Percentiles rank a stretch among this genome's conserved stretches.
Evolutionary conservation across 768 basidiomycete genomes (phyloP).

Genomic region (Amanita molliuscula): DNA sequence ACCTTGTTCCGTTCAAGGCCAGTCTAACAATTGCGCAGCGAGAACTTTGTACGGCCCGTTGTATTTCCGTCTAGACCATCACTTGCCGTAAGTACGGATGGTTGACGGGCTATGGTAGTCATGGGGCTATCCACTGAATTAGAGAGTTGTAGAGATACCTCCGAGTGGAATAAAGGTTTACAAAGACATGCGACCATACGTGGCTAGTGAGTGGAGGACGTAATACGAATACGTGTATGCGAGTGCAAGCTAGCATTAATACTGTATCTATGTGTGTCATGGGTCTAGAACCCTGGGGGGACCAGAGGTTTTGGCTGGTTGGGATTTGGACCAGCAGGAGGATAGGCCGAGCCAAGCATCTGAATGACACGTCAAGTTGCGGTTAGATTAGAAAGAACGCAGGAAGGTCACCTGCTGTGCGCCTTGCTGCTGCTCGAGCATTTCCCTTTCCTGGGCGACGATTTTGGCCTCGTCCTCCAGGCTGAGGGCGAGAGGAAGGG

Average conservation of each 20-base stretch:
- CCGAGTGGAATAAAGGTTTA: background rate
- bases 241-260: background rate
- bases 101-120: conserved; percentile 8
- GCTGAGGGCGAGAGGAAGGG: conserved; percentile 83
- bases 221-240: background rate
- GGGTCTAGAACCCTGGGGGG: conserved; percentile 71
- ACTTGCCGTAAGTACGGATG: conserved; percentile 18
- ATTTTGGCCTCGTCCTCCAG: conserved; percentile 96
- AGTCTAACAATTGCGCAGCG: conserved; percentile 26
- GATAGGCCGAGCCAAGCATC: conserved; percentile 68
- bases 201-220: background rate
- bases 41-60: conserved; percentile 59
- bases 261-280: background rate
- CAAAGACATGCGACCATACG: background rate
- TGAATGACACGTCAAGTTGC: conserved; percentile 22
- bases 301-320: conserved; percentile 52
- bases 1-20: conserved; percentile 3
- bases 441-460: conserved; percentile 88
- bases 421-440: conserved; percentile 88
- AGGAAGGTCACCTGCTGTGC: conserved; percentile 65
- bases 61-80: conserved; percentile 43
- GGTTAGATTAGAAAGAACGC: conserved; percentile 7
- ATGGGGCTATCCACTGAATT: background rate
- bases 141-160: conserved; percentile 2
- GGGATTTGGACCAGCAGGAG: conserved; percentile 27